phyloP scores from a whole-genome alignment of 164 flowering plant genomes.

The Nymphaea thermarum region DNA sequence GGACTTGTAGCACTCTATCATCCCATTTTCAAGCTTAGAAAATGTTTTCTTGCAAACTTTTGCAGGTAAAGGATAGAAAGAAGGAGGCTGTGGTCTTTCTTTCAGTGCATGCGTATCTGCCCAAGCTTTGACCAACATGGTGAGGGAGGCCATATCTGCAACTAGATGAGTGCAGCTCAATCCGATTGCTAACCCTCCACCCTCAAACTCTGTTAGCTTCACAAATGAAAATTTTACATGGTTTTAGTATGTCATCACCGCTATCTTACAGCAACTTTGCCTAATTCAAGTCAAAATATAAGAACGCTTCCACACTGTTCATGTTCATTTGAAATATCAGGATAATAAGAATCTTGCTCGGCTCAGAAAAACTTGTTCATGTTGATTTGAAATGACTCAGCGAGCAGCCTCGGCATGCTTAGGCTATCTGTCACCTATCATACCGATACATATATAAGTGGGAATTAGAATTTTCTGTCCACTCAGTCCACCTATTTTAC shows the following conservation, averaged over 20 bases:
- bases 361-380: too few relatives aligned
- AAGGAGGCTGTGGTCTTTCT: conserved; percentile 27
- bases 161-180: conserved; percentile 64
- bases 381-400: too few relatives aligned
- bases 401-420: too few relatives aligned
- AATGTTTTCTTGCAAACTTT: conserved; percentile 5
- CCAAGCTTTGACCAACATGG: conserved; percentile 56
- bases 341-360: too few relatives aligned
- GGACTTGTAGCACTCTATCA: conserved; percentile 35
- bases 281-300: too few relatives aligned
- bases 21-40: conserved; percentile 10
- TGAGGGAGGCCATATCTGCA: conserved; percentile 38
- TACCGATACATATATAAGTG: too few relatives aligned
- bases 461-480: too few relatives aligned
- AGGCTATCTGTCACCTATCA: too few relatives aligned
- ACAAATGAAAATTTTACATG: not conserved
- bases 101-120: conserved; percentile 25
- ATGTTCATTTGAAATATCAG: too few relatives aligned
- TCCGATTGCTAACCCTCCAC: conserved; percentile 62
- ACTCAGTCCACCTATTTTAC: too few relatives aligned
- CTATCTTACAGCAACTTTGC: not conserved
- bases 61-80: conserved; percentile 31
- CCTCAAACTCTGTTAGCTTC: conserved; percentile 65
- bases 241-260: not conserved
- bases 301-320: too few relatives aligned